phyloP scores from a whole-genome alignment of 768 basidiomycete genomes.

The Tulasnella sp. region DNA sequence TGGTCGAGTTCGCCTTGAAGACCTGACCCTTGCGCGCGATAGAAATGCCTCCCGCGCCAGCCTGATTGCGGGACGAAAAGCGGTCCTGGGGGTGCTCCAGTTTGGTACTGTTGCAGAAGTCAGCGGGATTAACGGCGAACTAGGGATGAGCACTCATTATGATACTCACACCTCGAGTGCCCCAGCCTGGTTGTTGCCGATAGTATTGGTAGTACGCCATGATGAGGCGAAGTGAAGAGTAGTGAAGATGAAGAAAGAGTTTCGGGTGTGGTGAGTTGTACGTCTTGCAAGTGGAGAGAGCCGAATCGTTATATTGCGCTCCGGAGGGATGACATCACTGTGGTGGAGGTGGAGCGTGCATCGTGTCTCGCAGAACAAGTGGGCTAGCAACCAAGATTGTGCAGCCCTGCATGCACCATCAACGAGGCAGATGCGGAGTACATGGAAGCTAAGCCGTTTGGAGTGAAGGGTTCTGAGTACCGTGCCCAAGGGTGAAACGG shows the following conservation, averaged over 20 bases:
- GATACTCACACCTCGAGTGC: constrained; percentile 23
- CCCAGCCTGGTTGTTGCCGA: constrained; percentile 27
- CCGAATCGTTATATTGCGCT: background rate
- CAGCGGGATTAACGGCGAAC: background rate
- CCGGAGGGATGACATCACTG: background rate
- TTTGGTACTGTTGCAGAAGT: constrained; percentile 24
- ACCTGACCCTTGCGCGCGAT: constrained; percentile 17
- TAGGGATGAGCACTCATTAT: background rate
- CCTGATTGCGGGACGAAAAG: constrained; percentile 29
- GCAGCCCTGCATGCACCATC: background rate
- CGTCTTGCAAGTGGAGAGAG: background rate
- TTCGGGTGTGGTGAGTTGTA: background rate
- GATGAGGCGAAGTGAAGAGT: background rate
- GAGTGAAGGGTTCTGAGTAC: background rate
- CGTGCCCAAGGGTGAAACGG: background rate
- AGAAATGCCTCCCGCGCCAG: constrained; percentile 24
- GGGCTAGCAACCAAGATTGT: background rate
- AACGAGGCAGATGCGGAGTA: background rate
- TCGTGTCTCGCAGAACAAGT: background rate
- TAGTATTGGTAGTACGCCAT: background rate
- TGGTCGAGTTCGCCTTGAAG: constrained; percentile 27
- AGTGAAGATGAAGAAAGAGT: background rate
- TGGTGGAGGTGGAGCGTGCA: background rate
- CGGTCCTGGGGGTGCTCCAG: constrained; percentile 30
- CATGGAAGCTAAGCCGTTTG: background rate